Evolutionary conservation across 805 yeast genomes (phyloP).

Genomic region (Geotrichum ghanense): DNA sequence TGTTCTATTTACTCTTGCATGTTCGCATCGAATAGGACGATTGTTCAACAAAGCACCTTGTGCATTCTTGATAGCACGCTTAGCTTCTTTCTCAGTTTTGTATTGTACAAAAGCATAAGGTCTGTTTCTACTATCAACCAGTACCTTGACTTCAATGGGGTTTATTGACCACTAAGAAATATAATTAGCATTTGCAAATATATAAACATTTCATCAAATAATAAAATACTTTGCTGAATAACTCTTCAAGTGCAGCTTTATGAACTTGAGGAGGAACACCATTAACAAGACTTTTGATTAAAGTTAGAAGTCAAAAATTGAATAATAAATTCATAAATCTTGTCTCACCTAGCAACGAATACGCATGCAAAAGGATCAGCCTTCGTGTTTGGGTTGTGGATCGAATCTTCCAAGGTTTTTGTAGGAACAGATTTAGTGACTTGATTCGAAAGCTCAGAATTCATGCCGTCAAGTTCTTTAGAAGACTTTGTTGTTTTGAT

Average conservation of each 20-base stretch:
- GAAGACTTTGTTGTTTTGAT: not conserved
- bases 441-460: not conserved
- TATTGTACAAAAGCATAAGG: constrained; percentile 94
- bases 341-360: constrained; percentile 2
- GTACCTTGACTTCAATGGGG: constrained; percentile 57
- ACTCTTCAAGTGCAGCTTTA: not conserved
- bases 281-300: not conserved
- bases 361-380: constrained; percentile 2
- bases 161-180: constrained; percentile 52
- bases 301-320: not conserved
- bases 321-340: not conserved
- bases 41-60: constrained; percentile 63
- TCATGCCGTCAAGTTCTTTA: not conserved
- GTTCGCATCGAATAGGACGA: constrained; percentile 73
- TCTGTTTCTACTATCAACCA: constrained; percentile 68
- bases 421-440: not conserved
- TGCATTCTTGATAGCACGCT: constrained; percentile 52
- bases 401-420: not conserved
- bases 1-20: constrained; percentile 85
- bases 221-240: not conserved
- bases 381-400: not conserved
- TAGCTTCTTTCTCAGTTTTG: constrained; percentile 56
- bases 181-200: no score
- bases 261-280: constrained; percentile 2
- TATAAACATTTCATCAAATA: no score